These are phyloP conservation scores for Teratosphaeria pseudoeucalypti DNA, from an alignment of 2,329 filamentous ascomycete species.

Conservation along the genomic window DNA sequence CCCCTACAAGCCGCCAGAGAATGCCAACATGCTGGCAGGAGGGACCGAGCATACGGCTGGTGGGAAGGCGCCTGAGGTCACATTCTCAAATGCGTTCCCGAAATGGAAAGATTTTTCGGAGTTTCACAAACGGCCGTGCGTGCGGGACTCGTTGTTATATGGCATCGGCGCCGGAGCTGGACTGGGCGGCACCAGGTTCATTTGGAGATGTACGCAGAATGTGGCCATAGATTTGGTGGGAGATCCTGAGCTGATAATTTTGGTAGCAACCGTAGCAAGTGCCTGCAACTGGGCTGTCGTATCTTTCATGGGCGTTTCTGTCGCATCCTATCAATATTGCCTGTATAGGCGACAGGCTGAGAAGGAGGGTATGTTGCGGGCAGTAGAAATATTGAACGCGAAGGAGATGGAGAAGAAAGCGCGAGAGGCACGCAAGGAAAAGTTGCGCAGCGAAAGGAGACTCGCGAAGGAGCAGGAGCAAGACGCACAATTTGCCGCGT, in stretches of 20 bases:
- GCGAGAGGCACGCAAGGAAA: conserved; percentile 35
- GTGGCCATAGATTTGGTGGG: not conserved
- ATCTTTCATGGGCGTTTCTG: conserved; percentile 58
- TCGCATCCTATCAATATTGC: conserved; percentile 74
- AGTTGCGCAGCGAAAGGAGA: conserved; percentile 28
- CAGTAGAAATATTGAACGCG: conserved; percentile 69
- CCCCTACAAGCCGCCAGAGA: conserved; percentile 29
- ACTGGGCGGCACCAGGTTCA: conserved; percentile 60
- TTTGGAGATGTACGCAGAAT: conserved; percentile 57
- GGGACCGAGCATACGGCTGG: conserved; percentile 50
- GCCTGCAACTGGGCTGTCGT: conserved; percentile 81
- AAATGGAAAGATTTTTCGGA: conserved; percentile 57
- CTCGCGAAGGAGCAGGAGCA: conserved; percentile 35
- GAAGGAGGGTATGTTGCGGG: conserved; percentile 71
- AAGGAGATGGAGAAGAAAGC: conserved; percentile 55
- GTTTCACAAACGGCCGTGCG: conserved; percentile 72
- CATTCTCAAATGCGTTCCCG: conserved; percentile 49
- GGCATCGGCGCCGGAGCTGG: conserved; percentile 74
- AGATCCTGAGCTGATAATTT: not conserved
- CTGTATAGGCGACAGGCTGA: conserved; percentile 64
- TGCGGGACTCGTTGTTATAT: conserved; percentile 68
- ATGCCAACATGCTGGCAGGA: conserved; percentile 45
- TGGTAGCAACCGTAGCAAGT: conserved; percentile 43
- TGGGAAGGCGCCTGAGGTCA: conserved; percentile 50
- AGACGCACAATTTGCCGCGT: conserved; percentile 24